Evolutionary conservation across 2,329 filamentous ascomycete genomes (phyloP), one percentile per base, ranked within the genome.

Genomic region (Cylindrodendrum hubeiense): DNA sequence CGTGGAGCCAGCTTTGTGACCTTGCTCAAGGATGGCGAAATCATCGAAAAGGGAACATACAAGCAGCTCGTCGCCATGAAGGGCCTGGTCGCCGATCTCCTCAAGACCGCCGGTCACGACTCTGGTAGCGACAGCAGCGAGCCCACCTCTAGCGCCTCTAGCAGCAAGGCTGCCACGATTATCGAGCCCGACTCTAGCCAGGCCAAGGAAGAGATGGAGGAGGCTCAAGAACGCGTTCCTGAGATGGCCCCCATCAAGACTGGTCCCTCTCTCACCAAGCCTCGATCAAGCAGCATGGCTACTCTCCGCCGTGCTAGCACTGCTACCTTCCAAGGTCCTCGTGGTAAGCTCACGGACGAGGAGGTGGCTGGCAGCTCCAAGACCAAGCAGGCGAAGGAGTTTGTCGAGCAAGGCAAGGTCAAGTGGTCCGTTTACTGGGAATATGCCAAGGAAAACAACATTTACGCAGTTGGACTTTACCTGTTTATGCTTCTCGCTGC

Each of bases 401-500:
- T 92, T 71, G 87, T 89, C 2, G 94, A 99, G 79, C 94, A 99
- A 81, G 96, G 96, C 75, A 98, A 98, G 79, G 96, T 99, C 72
- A 98, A 98, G 80, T 98, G 96, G 95, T 74, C 76, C 73, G 95
- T 99, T 28, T 99, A 99, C 77, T 84, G 86, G 19, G 95, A 98
- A 80, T 99, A 99, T 75, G 97, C 96, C 61, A 97, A 94, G 81
- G 94, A 94, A 64, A 98, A 93, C 84, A 98, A 98, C 78, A 80
- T 98, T 17, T 83, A 88, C 61, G 97, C 96, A 13, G 96, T 99
- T 9, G 80, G 81, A 17, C 85, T 98, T 70, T 99, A 98, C 79
- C 75, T 97, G 17, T 49, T 91, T 46, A 89, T 93, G 58, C 85
- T 98, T 49, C 74, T 98, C 64, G 89, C 91, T 28, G 90, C 94